Evolutionary conservation across 108 stramenopile species (phyloP), one percentile per base, ranked within the genome.

Genomic region (Nitzschia sp.): DNA sequence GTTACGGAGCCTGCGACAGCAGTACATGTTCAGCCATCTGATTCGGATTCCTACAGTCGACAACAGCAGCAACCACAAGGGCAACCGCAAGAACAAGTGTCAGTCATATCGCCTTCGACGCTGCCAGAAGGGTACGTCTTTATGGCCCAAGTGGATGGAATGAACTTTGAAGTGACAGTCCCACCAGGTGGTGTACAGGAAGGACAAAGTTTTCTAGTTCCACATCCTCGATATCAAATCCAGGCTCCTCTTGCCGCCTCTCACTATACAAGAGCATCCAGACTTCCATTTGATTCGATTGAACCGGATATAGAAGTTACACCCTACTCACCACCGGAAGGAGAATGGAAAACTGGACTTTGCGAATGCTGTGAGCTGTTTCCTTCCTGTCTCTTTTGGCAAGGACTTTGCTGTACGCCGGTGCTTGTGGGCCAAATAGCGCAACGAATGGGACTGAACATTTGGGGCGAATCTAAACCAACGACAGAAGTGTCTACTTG

Each of bases 401-500:
- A 20, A 20, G 75, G 52, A 37, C 63, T 26, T 10, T 76, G 19
- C 24, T 70, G 60, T 51, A 57, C 56, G 2, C 51, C 51, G 9
- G 10, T 57, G 11, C 26, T 76, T 21, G 11, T 76, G 9, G 84
- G 73, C 17, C 84, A 85, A 51, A 29, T 85, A 38, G 63, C 74
- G 81, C 69, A 63, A 29, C 76, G 85, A 3, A 53, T 78, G 26
- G 69, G 67, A 42, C 65, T 86, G 20, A 73, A 77, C 20, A 74
- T 71, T 71, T 62, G 62, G 14, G 80, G 72, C 29, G 37, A 26
- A 22, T 17, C 19, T 3, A 52, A 43, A 14, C 43, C 70, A 41
- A 74, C 24, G 5, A 54, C 9, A 25, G 41, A 34, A 20, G 37
- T 0, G 26, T 29, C 39, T 26, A 77, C 44, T 40, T 29, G 44